Evolutionary conservation across 805 yeast genomes (phyloP), one percentile per base, ranked within the genome.

Genomic region (Candida insectorum): DNA sequence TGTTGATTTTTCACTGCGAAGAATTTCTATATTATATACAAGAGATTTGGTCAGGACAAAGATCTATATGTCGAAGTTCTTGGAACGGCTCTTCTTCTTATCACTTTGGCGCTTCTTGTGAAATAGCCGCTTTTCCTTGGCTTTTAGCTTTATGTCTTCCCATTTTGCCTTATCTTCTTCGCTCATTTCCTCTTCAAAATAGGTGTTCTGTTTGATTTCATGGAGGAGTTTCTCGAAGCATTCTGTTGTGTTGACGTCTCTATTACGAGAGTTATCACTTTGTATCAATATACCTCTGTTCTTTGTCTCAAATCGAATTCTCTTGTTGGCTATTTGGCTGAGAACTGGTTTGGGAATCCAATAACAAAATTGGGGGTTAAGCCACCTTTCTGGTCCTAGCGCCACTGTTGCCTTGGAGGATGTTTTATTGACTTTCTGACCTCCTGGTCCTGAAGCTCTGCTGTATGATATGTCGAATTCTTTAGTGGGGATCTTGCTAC

Each of bases 361-460:
- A 4, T 48, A 39, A 32, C 68, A 60, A 18, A 43, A 45, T 25
- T 47, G 49, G 1, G 72, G 71, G 1, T 48, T 42, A 2, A 66
- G 54, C 71, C 85, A 70, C 22, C 63, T 52, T 4, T 55, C 55
- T 0, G 65, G 54, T 6, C 52, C 56, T 36, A 80, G 47, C 4
- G 73, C 60, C 13, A 85, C 51, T 0, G 85, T 79, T 6, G 88
- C 85, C 47, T 85, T 81, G 1, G 84, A 71, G 19, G 72, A 70
- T 7, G 79, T 68, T 46, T 85, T 85, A 54, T 85, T 85, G 8
- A 86, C 94, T 49, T 86, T 81, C 46, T 85, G 95, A 0, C 95
- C 95, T 1, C 95, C 95, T 0, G 95, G 86, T 0, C 95, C 95
- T 21, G 88, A 75, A 0, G 93, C 73, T 37, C 89, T 56, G 33